Evolutionary conservation across 1,284 basidiomycete species (phyloP), one percentile per base, ranked within the genome.

Genomic region (Ceratobasidium sp.): DNA sequence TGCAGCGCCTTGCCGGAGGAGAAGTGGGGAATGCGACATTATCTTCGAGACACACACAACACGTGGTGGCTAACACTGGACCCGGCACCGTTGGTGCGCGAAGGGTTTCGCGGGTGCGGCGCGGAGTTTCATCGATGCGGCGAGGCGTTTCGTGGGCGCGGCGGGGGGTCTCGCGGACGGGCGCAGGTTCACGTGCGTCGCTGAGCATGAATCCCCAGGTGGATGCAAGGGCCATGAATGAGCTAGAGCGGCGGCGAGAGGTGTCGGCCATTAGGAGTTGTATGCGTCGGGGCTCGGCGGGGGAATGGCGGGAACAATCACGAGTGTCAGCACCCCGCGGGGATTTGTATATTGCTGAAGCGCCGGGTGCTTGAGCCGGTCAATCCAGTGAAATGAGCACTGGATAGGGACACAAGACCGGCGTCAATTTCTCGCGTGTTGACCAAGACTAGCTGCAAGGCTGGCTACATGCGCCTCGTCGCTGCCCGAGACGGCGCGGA

Each of bases 1-100:
- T 43, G 37, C 73, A 74, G 63, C 41, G 51, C 6, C 11, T 41
- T 5, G 63, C 58, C 22, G 73, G 73, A 9, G 73, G 11, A 2
- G 49, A 24, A 19, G 29, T 22, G 9, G 73, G 46, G 31, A 74
- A 74, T 8, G 9, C 14, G 6, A 68, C 65, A 43, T 43, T 14
- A 37, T 53, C 49, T 34, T 68, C 65, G 19, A 68, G 51, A 41
- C 65, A 68, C 1, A 68, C 65, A 7, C 31, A 9, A 22, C 65
- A 68, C 1, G 29, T 29, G n/a, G 31, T 2, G 13, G 31, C n/a
- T 39, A 19, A n/a, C 34, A 22, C 63, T 51, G 43, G 41, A 37
- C 19, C 27, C 11, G 43, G 11, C 48, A 31, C 39, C 5, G 9
- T 24, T 24, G 7, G 31, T 8, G 37, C 56, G 22, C 8, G 31